Percentiles rank a stretch among this genome's conserved stretches.
These are phyloP conservation scores for Hortaea werneckii DNA, from an alignment of 2,329 filamentous ascomycete species.

Conservation along the genomic window DNA sequence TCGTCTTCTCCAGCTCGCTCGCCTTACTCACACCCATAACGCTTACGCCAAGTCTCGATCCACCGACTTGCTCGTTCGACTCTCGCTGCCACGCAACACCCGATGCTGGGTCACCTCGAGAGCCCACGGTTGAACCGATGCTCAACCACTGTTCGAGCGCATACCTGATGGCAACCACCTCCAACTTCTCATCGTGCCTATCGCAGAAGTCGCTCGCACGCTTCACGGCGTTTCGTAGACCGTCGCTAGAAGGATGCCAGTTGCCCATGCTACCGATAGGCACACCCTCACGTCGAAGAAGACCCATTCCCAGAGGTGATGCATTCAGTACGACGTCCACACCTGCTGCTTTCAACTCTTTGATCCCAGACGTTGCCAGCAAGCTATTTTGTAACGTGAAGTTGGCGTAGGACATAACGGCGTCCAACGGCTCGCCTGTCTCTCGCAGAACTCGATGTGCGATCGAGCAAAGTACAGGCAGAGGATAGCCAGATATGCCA, in stretches of 20 bases:
- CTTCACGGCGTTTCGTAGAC: conserved; percentile 55
- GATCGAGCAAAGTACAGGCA: conserved; percentile 60
- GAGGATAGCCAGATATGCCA: conserved; percentile 85
- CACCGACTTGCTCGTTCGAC: conserved; percentile 39
- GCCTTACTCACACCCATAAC: conserved; percentile 55
- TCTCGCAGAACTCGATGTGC: conserved; percentile 61
- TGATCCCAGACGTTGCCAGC: conserved; percentile 44
- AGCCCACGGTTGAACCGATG: conserved; percentile 38
- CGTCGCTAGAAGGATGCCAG: conserved; percentile 76
- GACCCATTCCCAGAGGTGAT: conserved; percentile 85
- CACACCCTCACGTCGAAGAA: conserved; percentile 69
- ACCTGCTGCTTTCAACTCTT: conserved; percentile 56
- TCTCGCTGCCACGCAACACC: conserved; percentile 38
- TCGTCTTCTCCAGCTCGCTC: conserved; percentile 51
- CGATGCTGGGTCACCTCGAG: conserved; percentile 41
- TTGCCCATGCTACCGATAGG: conserved; percentile 68
- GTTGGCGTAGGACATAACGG: conserved; percentile 82
- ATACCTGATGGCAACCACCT: conserved; percentile 76
- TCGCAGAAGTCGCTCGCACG: conserved; percentile 54
- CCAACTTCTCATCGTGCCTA: conserved; percentile 59
- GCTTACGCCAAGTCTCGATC: conserved; percentile 46
- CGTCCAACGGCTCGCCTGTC: conserved; percentile 80
- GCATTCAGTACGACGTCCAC: conserved; percentile 82
- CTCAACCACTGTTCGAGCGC: conserved; percentile 56
- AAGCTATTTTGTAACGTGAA: conserved; percentile 79